phyloP scores from a whole-genome alignment of 108 stramenopile species.

The Fistulifera solaris region DNA sequence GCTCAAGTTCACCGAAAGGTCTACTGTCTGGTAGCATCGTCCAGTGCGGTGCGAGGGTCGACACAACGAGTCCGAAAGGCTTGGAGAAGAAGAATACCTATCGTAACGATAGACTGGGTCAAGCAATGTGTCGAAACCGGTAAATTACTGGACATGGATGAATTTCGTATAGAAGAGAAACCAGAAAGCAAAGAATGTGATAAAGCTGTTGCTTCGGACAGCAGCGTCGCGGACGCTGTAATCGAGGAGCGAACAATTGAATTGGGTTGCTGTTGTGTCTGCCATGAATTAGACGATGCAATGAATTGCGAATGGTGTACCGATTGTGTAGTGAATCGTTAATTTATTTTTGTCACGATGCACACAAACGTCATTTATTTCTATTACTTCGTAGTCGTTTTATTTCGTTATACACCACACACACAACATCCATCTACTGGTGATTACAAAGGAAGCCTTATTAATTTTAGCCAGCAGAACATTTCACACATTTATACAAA shows the following conservation, averaged over 20 bases:
- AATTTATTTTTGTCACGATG: neutral
- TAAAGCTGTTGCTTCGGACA: neutral
- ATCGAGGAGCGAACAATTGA: conserved; percentile 16
- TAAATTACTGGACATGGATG: conserved; percentile 6
- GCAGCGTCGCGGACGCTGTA: neutral
- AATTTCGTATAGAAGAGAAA: conserved; percentile 13
- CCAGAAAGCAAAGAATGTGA: conserved; percentile 1
- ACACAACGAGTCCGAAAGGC: conserved; percentile 81
- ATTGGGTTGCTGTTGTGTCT: conserved; percentile 73
- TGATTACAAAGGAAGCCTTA: too few species aligned
- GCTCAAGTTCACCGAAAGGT: conserved; percentile 65
- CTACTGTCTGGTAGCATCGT: conserved; percentile 34
- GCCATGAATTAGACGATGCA: conserved; percentile 42
- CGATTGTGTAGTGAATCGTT: conserved; percentile 20
- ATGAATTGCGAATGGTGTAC: conserved; percentile 52
- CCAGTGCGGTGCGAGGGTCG: conserved; percentile 27
- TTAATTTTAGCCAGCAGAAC: too few species aligned
- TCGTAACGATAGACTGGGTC: conserved; percentile 52
- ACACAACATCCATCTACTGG: too few species aligned
- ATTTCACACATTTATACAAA: too few species aligned
- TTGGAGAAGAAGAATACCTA: conserved; percentile 45
- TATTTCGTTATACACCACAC: too few species aligned
- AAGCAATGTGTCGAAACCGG: conserved; percentile 15
- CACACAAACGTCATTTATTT: too few species aligned
- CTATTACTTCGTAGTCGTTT: too few species aligned